These are phyloP conservation scores for Brassica rapa DNA, from an alignment of 345 rosid species.

Conservation along the genomic window DNA sequence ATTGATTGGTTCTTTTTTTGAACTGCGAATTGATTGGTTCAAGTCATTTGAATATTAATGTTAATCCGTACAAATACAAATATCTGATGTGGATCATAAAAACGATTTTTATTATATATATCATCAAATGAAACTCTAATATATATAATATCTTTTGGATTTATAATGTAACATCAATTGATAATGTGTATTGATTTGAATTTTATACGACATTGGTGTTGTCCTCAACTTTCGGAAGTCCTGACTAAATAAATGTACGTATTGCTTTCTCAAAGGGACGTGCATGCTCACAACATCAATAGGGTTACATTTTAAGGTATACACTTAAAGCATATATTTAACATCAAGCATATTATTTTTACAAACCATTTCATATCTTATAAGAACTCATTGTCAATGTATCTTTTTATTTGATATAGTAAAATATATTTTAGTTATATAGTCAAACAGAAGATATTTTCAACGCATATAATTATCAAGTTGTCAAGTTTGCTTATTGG, in stretches of 20 bases:
- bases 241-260: not conserved
- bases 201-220: not conserved
- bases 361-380: not conserved
- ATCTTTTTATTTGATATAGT: too few species aligned
- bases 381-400: not conserved
- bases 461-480: too few species aligned
- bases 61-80: not conserved
- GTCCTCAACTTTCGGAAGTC: not conserved
- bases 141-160: not conserved
- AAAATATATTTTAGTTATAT: too few species aligned
- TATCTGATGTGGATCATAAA: not conserved
- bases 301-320: not conserved
- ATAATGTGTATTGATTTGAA: not conserved
- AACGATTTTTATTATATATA: too few species aligned
- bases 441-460: too few species aligned
- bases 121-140: too few species aligned
- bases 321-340: not conserved
- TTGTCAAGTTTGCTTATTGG: too few species aligned
- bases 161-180: not conserved
- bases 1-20: not conserved
- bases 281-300: not conserved
- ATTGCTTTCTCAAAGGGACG: not conserved
- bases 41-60: not conserved
- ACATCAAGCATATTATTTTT: not conserved
- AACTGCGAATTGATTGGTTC: not conserved